Evolutionary conservation across 2,329 filamentous ascomycete genomes (phyloP), one percentile per base, ranked within the genome.

Genomic region (Fusarium sp.): DNA sequence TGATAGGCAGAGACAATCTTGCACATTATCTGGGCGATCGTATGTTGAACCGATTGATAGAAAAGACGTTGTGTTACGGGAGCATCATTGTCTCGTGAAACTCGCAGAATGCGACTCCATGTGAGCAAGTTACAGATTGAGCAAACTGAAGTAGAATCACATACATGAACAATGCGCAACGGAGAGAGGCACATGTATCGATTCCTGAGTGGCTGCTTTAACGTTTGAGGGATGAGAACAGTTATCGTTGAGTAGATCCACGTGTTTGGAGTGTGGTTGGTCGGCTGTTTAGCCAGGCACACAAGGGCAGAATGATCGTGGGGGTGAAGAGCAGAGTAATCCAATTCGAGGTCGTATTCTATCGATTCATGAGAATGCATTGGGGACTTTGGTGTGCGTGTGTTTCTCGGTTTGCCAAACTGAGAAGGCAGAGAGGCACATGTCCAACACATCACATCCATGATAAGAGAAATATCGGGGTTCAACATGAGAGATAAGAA

Each of bases 171-270:
- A 47, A 39, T 49, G 8, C 22, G 31, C 53, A 46, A 35, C 13
- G 18, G 29, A 53, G 39, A 39, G 58, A 53, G 54, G 41, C 42
- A 47, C 35, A 57, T 69, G 36, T 49, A 61, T 38, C 50, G 39
- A 39, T 49, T 29, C 27, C 22, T 50, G 38, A 63, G 57, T 56
- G 65, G 64, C 38, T 68, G 27, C 38, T 45, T 31, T 29, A n/a
- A 68, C 38, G 27, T 68, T 52, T 45, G 25, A 54, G 56, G 56
- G 52, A 59, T 71, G 56, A 22, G 55, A 62, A 56, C 25, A 70
- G 56, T 55, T 59, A 49, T 65, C 47, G 42, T 44, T 68, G 55
- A 72, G 65, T 70, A 72, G 65, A 66, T 73, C 70, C 70, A 72
- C 65, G 47, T 72, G 70, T 73, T 62, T 68, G 47, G 35, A 59